These are phyloP conservation scores for Albifimbria verrucaria DNA, from an alignment of 2,329 filamentous ascomycete species.

Conservation along the genomic window DNA sequence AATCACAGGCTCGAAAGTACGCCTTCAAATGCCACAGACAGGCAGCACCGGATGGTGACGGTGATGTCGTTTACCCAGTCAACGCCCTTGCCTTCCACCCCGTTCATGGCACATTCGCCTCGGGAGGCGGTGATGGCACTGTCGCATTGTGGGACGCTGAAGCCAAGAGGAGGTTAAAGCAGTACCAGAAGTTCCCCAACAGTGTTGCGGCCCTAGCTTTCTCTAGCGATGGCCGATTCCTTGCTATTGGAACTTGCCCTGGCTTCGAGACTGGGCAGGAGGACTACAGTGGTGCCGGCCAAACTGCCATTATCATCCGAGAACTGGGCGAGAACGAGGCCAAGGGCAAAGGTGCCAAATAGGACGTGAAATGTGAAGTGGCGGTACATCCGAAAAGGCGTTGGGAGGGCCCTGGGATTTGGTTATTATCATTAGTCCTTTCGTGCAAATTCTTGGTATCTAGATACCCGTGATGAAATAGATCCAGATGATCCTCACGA, in stretches of 20 bases:
- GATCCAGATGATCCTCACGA: conserved; percentile 5
- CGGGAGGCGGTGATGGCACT: conserved; percentile 83
- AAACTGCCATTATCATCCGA: conserved; percentile 74
- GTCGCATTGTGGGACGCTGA: conserved; percentile 93
- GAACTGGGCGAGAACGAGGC: conserved; percentile 86
- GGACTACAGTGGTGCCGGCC: conserved; percentile 68
- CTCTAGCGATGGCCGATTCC: conserved; percentile 69
- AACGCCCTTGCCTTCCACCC: conserved; percentile 89
- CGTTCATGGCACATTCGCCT: conserved; percentile 78
- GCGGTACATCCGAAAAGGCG: conserved; percentile 24
- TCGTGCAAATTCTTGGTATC: conserved; percentile 19
- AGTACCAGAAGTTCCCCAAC: conserved; percentile 81
- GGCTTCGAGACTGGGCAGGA: conserved; percentile 87
- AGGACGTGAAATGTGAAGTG: conserved; percentile 15
- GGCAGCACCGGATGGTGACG: conserved; percentile 57
- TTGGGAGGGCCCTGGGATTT: conserved; percentile 23
- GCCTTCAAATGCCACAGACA: conserved; percentile 98
- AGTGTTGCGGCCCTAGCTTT: conserved; percentile 78
- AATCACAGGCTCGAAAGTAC: conserved; percentile 90
- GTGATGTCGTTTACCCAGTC: conserved; percentile 85
- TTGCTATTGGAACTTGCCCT: conserved; percentile 79
- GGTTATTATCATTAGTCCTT: conserved; percentile 18
- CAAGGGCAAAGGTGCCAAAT: conserved; percentile 77
- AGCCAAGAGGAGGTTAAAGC: conserved; percentile 82
- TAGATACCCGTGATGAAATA: conserved; percentile 28